Percentiles rank a stretch among this genome's conserved stretches.
Evolutionary conservation across 2,329 filamentous ascomycete genomes (phyloP).

Genomic region (Calonectria montana): DNA sequence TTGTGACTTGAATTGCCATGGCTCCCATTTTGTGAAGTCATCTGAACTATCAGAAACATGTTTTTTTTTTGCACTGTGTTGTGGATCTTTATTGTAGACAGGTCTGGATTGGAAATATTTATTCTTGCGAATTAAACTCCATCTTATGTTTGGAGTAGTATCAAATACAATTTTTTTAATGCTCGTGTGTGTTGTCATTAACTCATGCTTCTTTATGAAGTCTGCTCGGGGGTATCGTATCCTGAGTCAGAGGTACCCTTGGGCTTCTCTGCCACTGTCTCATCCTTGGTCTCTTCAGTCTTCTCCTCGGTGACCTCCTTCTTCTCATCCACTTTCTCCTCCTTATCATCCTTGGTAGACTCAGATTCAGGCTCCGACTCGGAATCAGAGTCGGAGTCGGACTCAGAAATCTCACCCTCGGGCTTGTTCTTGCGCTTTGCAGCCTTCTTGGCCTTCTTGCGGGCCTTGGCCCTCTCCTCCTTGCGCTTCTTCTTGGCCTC

Average conservation of each 20-base stretch:
- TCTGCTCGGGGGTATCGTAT: constrained; percentile 45
- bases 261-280: constrained; percentile 22
- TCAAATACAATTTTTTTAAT: background rate
- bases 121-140: background rate
- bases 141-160: background rate
- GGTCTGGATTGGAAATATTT: too few relatives aligned
- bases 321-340: constrained; percentile 19
- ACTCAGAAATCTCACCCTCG: constrained; percentile 36
- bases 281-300: constrained; percentile 18
- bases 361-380: constrained; percentile 37
- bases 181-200: constrained; percentile 13
- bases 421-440: constrained; percentile 38
- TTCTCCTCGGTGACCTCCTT: constrained; percentile 17
- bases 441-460: constrained; percentile 42
- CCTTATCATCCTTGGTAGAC: constrained; percentile 28
- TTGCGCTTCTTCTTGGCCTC: constrained; percentile 44
- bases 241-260: constrained; percentile 49
- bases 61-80: too few relatives aligned
- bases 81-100: too few relatives aligned
- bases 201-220: constrained; percentile 26
- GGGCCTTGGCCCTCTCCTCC: constrained; percentile 39
- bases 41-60: too few relatives aligned
- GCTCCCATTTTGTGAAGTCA: background rate
- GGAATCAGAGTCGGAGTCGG: constrained; percentile 37
- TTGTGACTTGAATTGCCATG: background rate